phyloP scores from a whole-genome alignment of 2,329 filamentous ascomycete genomes.

The Blastomyces percursus region DNA sequence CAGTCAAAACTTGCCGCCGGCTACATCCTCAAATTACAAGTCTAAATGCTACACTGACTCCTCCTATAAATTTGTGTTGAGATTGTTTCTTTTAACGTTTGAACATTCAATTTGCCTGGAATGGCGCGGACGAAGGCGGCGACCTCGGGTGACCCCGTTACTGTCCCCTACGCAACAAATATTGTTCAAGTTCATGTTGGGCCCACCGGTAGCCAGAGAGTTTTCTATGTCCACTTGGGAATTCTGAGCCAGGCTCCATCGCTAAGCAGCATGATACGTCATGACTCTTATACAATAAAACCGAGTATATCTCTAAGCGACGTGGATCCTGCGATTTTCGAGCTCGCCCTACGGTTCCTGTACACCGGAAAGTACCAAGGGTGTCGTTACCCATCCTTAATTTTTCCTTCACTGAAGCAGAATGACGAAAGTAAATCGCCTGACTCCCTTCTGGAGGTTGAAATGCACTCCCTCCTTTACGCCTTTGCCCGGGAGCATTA shows the following conservation, averaged over 20 bases:
- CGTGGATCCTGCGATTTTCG: neutral
- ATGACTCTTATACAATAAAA: too few species aligned
- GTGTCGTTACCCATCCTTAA: neutral
- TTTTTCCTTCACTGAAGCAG: neutral
- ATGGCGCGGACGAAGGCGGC: neutral
- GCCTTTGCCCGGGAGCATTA: neutral
- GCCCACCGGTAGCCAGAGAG: neutral
- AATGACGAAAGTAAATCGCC: neutral
- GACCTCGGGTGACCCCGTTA: neutral
- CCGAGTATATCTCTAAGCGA: neutral
- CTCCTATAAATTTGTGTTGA: neutral
- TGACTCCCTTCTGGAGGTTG: neutral
- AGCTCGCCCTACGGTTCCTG: neutral
- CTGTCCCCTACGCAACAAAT: neutral
- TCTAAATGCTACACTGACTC: neutral
- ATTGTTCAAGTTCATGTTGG: neutral
- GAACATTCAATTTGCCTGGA: neutral
- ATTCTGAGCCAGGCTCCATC: neutral
- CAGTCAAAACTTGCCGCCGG: neutral
- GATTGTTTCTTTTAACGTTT: neutral
- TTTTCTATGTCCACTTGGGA: neutral
- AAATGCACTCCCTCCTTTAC: slow-evolving; percentile 2
- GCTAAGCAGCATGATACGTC: neutral
- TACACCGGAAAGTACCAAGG: neutral
- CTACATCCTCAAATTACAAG: neutral